Evolutionary conservation across 768 basidiomycete species (phyloP).

Genomic region (Lenzites betulinus): DNA sequence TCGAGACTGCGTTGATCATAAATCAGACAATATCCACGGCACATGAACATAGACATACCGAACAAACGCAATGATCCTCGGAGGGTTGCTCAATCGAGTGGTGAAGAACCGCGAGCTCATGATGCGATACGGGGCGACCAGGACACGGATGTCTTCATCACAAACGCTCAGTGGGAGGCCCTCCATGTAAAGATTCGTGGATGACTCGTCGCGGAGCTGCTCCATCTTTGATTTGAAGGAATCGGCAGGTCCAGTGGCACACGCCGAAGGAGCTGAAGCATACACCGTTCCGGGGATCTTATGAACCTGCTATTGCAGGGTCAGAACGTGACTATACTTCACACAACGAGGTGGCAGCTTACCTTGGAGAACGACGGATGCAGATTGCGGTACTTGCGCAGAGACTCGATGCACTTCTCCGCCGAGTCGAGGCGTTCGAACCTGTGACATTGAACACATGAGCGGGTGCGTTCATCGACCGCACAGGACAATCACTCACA

Average conservation of each 20-base stretch:
- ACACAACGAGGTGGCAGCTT: conserved; percentile 13
- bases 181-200: conserved; percentile 83
- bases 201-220: conserved; percentile 60
- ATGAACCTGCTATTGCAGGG: conserved; percentile 57
- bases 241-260: conserved; percentile 30
- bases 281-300: conserved; percentile 80
- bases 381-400: conserved; percentile 72
- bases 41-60: conserved; percentile 46
- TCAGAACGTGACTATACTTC: not conserved
- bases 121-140: conserved; percentile 72
- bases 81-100: conserved; percentile 73
- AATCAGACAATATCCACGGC: not conserved
- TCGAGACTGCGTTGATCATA: conserved; percentile 53
- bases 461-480: not conserved
- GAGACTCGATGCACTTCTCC: conserved; percentile 69
- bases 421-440: conserved; percentile 70
- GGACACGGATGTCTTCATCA: conserved; percentile 63
- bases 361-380: conserved; percentile 91
- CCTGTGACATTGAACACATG: conserved; percentile 38
- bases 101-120: conserved; percentile 80
- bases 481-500: conserved; percentile 47
- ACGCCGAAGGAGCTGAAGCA: conserved; percentile 33
- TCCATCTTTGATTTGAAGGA: conserved; percentile 84
- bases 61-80: conserved; percentile 81
- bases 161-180: conserved; percentile 75